Evolutionary conservation across 1,284 basidiomycete genomes (phyloP), one percentile per base, ranked within the genome.

Genomic region (Pascua sp.): DNA sequence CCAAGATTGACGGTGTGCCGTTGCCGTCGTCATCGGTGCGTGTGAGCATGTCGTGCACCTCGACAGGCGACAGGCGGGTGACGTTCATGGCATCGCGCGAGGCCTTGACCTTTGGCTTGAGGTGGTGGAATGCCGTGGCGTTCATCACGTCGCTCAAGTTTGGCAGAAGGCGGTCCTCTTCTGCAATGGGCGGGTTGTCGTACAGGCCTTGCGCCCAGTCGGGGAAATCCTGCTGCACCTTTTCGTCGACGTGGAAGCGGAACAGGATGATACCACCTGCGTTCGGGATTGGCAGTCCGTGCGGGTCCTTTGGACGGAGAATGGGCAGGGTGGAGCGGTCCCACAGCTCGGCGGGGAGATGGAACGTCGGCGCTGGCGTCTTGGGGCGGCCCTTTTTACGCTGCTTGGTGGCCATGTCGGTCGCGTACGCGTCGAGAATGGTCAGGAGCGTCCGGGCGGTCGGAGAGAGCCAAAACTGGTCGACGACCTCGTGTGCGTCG

Each of bases 121-220:
- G 62, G 41, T 61, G 54, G 18, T 56, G 56, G 58, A 68, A 73
- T 5, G 57, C 54, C 41, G 54, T 55, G 24, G 65, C 55, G 46
- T 58, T 60, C 68, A 75, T 69, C 36, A 71, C 61, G 44, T 72
- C 69, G 0, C 61, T 42, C 7, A 75, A 56, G 40, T 48, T 57
- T 0, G 69, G 65, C 4, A 73, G 57, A 38, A 57, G 49, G 8
- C 52, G 55, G 56, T 75, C 71, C 44, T 67, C 68, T 9, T 71
- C 68, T 1, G 72, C 65, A 5, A 72, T 60, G 13, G 74, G 74
- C 11, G 74, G 74, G 47, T 69, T 72, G 57, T 75, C 72, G 58
- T 76, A 76, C 50, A 76, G 58, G 1, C 66, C 72, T 40, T 62
- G 47, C 1, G 72, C 67, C 74, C 74, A 76, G n/a, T 71, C 69